phyloP scores from a whole-genome alignment of 2,329 filamentous ascomycete species.

The Fusarium torreyae region DNA sequence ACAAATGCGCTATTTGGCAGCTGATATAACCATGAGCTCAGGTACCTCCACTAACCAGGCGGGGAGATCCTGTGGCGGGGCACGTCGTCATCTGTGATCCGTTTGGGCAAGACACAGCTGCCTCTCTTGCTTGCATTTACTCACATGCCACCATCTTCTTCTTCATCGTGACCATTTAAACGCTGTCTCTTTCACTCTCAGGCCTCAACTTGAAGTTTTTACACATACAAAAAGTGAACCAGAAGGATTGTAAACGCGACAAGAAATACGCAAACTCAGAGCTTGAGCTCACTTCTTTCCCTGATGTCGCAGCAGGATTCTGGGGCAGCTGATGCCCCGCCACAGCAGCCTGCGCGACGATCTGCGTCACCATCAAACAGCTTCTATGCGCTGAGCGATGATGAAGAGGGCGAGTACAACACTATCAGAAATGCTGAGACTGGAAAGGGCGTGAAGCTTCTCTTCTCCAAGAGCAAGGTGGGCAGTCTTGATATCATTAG shows the following conservation, averaged over 20 bases:
- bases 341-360: conserved; percentile 52
- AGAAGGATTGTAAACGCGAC: not conserved
- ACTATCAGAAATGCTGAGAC: conserved; percentile 87
- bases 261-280: not conserved
- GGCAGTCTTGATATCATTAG: conserved; percentile 40
- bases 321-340: conserved; percentile 43
- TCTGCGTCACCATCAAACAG: conserved; percentile 83
- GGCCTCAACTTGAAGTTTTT: not conserved
- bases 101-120: conserved; percentile 40
- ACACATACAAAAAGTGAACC: not conserved
- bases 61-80: conserved; percentile 42
- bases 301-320: conserved; percentile 47
- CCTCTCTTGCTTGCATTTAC: conserved; percentile 25
- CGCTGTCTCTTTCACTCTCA: conserved; percentile 14
- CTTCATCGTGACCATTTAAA: conserved; percentile 17
- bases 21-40: not conserved
- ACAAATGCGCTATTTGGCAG: conserved; percentile 1
- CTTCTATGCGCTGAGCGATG: conserved; percentile 96
- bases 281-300: conserved; percentile 12
- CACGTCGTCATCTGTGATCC: conserved; percentile 47
- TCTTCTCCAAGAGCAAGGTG: conserved; percentile 98
- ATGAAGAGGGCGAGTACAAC: conserved; percentile 95
- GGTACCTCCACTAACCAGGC: conserved; percentile 35
- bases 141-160: conserved; percentile 38
- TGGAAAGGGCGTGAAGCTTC: conserved; percentile 88